Evolutionary conservation across 2,329 filamentous ascomycete species (phyloP), one percentile per base, ranked within the genome.

Genomic region (Fusarium setosum): DNA sequence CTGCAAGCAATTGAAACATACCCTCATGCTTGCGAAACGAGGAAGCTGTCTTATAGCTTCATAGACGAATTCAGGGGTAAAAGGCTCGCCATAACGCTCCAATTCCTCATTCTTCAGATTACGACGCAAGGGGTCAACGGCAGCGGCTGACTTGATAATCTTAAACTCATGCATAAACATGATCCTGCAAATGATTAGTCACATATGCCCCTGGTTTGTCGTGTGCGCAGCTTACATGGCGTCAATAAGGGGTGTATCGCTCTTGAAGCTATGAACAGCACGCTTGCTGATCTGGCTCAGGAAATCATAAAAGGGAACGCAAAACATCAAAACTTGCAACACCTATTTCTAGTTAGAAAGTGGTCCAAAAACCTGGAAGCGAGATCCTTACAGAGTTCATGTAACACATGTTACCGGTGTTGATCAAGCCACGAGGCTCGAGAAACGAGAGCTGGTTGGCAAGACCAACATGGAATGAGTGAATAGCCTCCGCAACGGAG

Each of bases 361-460:
- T 6, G 10, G 7, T 15, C n/a, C 4, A 29, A 4, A 18, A 31
- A 5, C 1, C 21, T 31, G 13, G 7, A 4, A 9, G 10, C n/a
- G 13, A 20, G 7, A 26, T 29, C 82, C 92, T 81, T 85, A 97
- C 95, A 65, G 96, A 97, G 83, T 98, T 99, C 96, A 99, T 98
- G 81, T 99, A 99, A 80, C 96, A 99, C 92, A 98, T 96, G 76
- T 99, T 98, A 48, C 96, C 96, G 37, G 95, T 96, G 80, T 99
- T 99, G 69, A 97, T 92, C 74, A 99, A 86, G 47, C 96, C 96
- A 68, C 95, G 88, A 49, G 96, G 96, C 79, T 98, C 93, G 49
- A 99, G 85, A 74, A 97, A 97, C 17, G 91, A 84, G 68, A 95
- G 82, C 72, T 91, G 92, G 29, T 86, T 81, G 34, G 85, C 84